phyloP scores from a whole-genome alignment of 176 grass and related monocot species.

The Raddia distichophylla region DNA sequence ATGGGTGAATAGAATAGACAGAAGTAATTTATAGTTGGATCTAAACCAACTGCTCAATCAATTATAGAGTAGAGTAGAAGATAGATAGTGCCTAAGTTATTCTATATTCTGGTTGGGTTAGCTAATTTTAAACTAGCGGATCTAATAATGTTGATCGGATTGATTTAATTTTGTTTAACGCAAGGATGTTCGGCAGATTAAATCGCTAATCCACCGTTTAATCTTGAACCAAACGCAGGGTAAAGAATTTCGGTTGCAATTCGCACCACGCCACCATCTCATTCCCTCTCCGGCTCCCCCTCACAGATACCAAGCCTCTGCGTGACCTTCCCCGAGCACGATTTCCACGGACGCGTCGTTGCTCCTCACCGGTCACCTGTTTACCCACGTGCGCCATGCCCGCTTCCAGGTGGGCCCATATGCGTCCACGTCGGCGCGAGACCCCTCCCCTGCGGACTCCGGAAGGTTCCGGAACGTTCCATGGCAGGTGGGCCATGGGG shows the following conservation, averaged over 20 bases:
- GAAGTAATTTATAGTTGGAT: too few species aligned
- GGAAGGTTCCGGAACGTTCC: neutral
- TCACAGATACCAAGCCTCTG: conserved; percentile 25
- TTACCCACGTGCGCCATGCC: neutral
- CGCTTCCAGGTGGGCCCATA: neutral
- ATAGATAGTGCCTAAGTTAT: too few species aligned
- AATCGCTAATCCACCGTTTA: too few species aligned
- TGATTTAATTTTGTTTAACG: too few species aligned
- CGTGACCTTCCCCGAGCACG: neutral
- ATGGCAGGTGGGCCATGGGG: neutral
- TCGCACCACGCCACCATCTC: neutral
- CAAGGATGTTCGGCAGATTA: too few species aligned
- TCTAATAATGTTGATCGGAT: too few species aligned
- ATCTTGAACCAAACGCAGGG: too few species aligned
- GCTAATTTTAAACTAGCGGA: too few species aligned
- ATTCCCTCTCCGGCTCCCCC: neutral
- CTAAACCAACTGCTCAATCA: too few species aligned
- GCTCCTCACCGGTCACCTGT: neutral
- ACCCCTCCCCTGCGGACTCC: neutral
- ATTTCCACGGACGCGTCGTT: neutral
- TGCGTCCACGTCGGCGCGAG: neutral
- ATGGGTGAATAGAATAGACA: too few species aligned
- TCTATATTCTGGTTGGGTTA: too few species aligned
- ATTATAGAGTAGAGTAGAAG: too few species aligned
- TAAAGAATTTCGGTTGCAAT: neutral